Evolutionary conservation across 352 stramenopile genomes (phyloP).

Genomic region (Phytopythium litorale): DNA sequence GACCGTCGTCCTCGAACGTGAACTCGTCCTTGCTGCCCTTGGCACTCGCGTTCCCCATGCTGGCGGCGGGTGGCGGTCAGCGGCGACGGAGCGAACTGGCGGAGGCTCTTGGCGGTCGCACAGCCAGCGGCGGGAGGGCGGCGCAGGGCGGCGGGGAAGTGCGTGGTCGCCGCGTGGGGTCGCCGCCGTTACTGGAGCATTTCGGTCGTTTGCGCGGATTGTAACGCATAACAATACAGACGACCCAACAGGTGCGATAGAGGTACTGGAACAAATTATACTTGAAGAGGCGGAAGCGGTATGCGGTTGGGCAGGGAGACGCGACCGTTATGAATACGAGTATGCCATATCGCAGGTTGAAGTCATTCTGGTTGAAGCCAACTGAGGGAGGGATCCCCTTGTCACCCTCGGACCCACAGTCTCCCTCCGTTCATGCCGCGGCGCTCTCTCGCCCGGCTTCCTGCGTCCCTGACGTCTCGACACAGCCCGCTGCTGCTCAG

Average conservation of each 20-base stretch:
- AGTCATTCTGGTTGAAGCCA: background rate
- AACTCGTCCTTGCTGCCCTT: slow-evolving; percentile 82
- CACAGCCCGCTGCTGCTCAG: too few relatives aligned
- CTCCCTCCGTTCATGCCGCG: too few relatives aligned
- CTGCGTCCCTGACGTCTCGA: background rate
- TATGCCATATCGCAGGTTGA: background rate
- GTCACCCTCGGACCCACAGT: too few relatives aligned
- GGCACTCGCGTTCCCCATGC: slow-evolving; percentile 51
- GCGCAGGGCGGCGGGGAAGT: too few relatives aligned
- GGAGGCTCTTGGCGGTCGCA: background rate
- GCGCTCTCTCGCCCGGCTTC: too few relatives aligned
- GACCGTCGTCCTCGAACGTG: slow-evolving; percentile 75
- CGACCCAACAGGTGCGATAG: too few relatives aligned
- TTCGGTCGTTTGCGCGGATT: too few relatives aligned
- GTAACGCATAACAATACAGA: too few relatives aligned
- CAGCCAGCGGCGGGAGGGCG: background rate
- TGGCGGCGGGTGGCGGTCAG: background rate
- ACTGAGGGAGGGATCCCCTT: too few relatives aligned
- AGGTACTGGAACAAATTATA: background rate
- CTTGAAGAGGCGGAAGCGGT: background rate
- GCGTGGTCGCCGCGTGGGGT: too few relatives aligned
- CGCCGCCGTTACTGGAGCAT: too few relatives aligned
- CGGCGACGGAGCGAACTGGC: background rate
- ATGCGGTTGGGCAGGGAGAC: background rate
- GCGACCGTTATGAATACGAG: background rate